These are phyloP conservation scores for Naumovozyma castellii DNA, from an alignment of 805 yeast genomes.

Conservation along the genomic window DNA sequence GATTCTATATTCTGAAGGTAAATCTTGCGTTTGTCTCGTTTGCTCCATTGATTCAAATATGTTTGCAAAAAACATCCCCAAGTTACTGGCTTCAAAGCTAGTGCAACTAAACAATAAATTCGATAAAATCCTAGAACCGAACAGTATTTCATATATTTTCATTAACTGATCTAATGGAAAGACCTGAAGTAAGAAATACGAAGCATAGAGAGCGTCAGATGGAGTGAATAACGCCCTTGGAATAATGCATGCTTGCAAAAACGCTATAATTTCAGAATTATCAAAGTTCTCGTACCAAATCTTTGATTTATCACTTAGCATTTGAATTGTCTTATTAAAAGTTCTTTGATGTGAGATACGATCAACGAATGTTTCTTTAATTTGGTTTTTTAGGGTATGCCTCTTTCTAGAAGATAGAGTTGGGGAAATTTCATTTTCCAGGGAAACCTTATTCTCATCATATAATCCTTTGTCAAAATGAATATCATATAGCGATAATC, in stretches of 20 bases:
- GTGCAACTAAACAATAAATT: conserved; percentile 63
- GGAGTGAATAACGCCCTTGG: conserved; percentile 76
- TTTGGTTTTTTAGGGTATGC: conserved; percentile 7
- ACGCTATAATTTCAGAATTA: conserved; percentile 22
- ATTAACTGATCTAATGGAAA: conserved; percentile 37
- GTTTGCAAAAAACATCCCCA: conserved; percentile 64
- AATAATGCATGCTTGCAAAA: conserved; percentile 56
- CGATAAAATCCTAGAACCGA: conserved; percentile 40
- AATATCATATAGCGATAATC: conserved; percentile 60
- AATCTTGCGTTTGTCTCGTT: conserved; percentile 33
- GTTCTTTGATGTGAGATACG: conserved; percentile 17
- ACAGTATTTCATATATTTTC: conserved; percentile 36
- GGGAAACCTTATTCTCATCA: conserved; percentile 30
- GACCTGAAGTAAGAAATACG: conserved; percentile 48
- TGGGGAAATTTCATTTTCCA: conserved; percentile 10
- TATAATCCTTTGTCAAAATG: conserved; percentile 45
- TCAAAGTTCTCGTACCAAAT: conserved; percentile 13
- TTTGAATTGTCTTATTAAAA: conserved; percentile 6
- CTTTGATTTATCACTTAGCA: conserved; percentile 6
- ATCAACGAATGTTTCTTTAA: conserved; percentile 13
- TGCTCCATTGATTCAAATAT: conserved; percentile 39
- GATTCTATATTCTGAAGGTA: conserved; percentile 27
- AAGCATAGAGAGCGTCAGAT: conserved; percentile 66
- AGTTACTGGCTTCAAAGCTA: conserved; percentile 67
- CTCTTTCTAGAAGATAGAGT: conserved; percentile 13